phyloP scores from a whole-genome alignment of 768 basidiomycete species.

The Gymnopilus dilepis region DNA sequence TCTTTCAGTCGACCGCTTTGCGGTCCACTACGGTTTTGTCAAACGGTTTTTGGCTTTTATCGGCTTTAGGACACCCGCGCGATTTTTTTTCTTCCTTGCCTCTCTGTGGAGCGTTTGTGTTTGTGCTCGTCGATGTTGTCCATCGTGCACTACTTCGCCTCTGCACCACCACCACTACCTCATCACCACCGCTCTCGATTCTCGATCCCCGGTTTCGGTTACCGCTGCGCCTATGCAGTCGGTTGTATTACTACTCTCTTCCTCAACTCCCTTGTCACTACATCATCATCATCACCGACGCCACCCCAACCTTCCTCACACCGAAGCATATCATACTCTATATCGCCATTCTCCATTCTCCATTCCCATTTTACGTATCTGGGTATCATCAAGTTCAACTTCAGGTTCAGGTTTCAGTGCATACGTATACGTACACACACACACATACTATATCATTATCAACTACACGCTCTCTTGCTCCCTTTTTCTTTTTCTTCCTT shows the following conservation, averaged over 20 bases:
- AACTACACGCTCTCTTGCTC: background rate
- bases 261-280: background rate
- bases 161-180: background rate
- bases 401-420: background rate
- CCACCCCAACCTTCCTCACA: background rate
- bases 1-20: too few species aligned
- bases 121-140: background rate
- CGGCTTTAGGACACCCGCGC: constrained; percentile 20
- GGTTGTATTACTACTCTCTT: constrained; percentile 1
- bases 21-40: background rate
- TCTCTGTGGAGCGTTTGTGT: background rate
- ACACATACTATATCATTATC: too few species aligned
- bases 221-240: constrained; percentile 8
- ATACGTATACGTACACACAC: background rate
- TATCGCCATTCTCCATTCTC: background rate
- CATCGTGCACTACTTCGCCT: background rate
- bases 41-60: constrained; percentile 15
- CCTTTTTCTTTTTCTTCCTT: background rate
- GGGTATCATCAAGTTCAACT: too few species aligned
- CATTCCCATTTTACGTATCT: too few species aligned
- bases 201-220: too few species aligned
- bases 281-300: background rate
- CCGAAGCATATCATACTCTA: background rate
- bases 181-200: background rate
- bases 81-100: background rate